phyloP scores from a whole-genome alignment of 2,329 filamentous ascomycete species.

The Alternaria arbusti region DNA sequence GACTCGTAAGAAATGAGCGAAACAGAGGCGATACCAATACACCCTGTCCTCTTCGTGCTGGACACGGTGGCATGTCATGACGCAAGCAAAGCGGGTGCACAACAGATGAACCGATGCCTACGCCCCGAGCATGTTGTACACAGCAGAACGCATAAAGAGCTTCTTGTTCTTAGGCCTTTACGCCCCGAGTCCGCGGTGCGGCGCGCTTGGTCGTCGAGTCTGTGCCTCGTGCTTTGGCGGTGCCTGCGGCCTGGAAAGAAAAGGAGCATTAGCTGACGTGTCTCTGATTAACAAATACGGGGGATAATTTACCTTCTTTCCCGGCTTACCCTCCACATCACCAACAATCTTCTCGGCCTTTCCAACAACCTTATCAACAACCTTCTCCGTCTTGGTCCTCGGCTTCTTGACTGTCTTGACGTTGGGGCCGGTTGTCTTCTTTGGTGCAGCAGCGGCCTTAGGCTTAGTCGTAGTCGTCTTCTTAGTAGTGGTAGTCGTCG shows the following conservation, averaged over 20 bases:
- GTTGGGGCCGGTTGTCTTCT: slow-evolving; percentile 13
- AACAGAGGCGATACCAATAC: neutral
- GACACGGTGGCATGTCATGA: neutral
- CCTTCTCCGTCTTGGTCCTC: slow-evolving; percentile 37
- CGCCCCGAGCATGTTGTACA: neutral
- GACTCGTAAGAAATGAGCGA: neutral
- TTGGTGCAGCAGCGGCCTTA: slow-evolving; percentile 4
- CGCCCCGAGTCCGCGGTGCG: slow-evolving; percentile 10
- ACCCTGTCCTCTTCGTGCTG: neutral
- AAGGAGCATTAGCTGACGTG: neutral
- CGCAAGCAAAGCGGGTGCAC: neutral
- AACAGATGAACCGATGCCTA: neutral
- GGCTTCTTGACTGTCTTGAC: slow-evolving; percentile 32
- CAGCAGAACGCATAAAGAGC: neutral
- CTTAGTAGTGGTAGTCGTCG: slow-evolving; percentile 3
- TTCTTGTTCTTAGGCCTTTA: neutral
- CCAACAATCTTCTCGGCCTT: slow-evolving; percentile 30
- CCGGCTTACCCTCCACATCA: slow-evolving; percentile 32
- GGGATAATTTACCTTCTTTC: slow-evolving; percentile 35
- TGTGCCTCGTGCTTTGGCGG: slow-evolving; percentile 16
- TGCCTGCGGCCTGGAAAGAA: slow-evolving; percentile 14
- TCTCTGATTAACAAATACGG: neutral
- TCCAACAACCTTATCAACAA: slow-evolving; percentile 33
- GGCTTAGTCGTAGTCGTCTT: slow-evolving; percentile 17
- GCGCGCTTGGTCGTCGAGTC: slow-evolving; percentile 13